These are phyloP conservation scores for Gracilariopsis chorda DNA, from an alignment of 23 red algal species.

Conservation along the genomic window DNA sequence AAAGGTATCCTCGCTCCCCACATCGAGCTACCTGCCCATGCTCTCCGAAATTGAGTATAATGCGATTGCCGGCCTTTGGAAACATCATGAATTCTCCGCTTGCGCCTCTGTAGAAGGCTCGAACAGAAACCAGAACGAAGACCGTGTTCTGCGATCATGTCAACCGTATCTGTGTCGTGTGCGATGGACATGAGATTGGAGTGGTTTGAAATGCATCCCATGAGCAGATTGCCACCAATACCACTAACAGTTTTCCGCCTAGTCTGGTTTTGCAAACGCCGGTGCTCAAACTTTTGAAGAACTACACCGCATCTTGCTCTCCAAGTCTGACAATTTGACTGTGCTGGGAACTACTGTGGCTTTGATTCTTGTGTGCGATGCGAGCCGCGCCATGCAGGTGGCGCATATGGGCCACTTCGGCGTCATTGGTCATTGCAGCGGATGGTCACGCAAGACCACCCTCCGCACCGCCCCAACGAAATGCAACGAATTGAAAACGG, in stretches of 20 bases:
- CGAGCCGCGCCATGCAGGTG: slow-evolving; percentile 11
- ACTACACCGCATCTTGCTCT: background rate
- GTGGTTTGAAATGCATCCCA: background rate
- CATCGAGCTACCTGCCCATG: background rate
- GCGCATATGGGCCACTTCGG: slow-evolving; percentile 75
- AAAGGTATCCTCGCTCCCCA: background rate
- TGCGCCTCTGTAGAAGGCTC: background rate
- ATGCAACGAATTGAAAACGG: slow-evolving; percentile 49
- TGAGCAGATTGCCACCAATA: background rate
- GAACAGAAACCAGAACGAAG: slow-evolving; percentile 6
- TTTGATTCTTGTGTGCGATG: background rate
- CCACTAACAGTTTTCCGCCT: background rate
- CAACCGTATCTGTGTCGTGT: slow-evolving; percentile 17
- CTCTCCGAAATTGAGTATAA: background rate
- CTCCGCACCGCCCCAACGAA: slow-evolving; percentile 38
- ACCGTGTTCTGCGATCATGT: slow-evolving; percentile 23
- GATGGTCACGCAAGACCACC: slow-evolving; percentile 54
- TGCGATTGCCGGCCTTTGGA: background rate
- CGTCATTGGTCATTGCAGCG: slow-evolving; percentile 23
- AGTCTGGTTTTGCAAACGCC: background rate
- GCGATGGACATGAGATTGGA: slow-evolving; percentile 11
- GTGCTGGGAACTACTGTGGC: slow-evolving; percentile 30
- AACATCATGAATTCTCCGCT: background rate
- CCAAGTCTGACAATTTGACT: background rate
- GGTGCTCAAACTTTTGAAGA: background rate